Evolutionary conservation across 257 asterid species (phyloP).

Genomic region (Mentha longifolia): DNA sequence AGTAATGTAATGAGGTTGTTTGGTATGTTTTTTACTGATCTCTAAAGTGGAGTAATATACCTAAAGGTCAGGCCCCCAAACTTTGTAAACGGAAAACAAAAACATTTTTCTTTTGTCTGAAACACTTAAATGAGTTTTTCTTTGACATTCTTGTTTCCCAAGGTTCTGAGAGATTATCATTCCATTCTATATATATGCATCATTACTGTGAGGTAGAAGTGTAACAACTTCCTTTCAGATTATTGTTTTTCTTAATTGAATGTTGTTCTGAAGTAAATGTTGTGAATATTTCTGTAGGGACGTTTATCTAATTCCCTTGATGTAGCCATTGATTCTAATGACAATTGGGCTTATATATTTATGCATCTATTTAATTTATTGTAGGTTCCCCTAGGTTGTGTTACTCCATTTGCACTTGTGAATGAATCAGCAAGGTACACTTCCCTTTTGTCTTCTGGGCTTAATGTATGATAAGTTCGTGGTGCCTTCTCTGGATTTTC

Average conservation of each 20-base stretch:
- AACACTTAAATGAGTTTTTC: not conserved
- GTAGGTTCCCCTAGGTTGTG: conserved; percentile 89
- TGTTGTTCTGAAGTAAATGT: not conserved
- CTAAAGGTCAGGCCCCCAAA: not conserved
- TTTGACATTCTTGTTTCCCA: conserved; percentile 9
- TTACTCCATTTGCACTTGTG: conserved; percentile 90
- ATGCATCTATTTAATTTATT: conserved; percentile 35
- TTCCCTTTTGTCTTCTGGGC: conserved; percentile 19
- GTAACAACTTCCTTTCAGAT: not conserved
- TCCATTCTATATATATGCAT: not conserved
- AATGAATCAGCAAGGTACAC: conserved; percentile 85
- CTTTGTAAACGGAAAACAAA: not conserved
- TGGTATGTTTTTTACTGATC: not conserved
- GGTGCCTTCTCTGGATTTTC: conserved; percentile 5
- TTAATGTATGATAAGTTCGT: not conserved
- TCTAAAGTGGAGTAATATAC: conserved; percentile 1
- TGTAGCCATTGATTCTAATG: conserved; percentile 20
- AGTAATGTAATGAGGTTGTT: not conserved
- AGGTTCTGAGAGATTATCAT: not conserved
- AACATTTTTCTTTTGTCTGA: not conserved
- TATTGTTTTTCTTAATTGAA: not conserved
- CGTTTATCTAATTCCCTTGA: not conserved
- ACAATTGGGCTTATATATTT: conserved; percentile 9
- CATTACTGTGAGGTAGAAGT: not conserved
- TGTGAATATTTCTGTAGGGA: not conserved